These are phyloP conservation scores for Sporothrix humicola DNA, from an alignment of 2,329 filamentous ascomycete species.

Conservation along the genomic window DNA sequence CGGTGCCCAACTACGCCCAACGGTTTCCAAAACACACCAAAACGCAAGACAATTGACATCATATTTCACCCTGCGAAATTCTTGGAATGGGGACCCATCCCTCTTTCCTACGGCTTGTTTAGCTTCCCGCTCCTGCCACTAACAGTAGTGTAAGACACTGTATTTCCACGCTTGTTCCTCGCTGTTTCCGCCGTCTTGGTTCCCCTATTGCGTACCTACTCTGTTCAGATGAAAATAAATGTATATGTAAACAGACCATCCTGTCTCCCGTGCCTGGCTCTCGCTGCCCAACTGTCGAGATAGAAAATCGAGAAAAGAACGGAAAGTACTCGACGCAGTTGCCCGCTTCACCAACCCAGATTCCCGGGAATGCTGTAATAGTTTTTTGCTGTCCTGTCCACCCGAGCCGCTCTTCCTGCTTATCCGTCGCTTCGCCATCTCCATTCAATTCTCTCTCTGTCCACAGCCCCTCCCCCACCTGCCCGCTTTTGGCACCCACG, in stretches of 20 bases:
- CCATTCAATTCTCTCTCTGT: conserved; percentile 18
- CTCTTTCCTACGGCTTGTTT: not conserved
- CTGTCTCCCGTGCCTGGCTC: conserved; percentile 20
- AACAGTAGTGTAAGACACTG: not conserved
- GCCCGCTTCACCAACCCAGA: not conserved
- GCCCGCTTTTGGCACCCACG: conserved; percentile 31
- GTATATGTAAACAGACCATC: conserved; percentile 18
- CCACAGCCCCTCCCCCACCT: conserved; percentile 37
- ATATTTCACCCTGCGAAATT: not conserved
- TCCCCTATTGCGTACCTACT: conserved; percentile 2
- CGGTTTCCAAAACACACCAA: not conserved
- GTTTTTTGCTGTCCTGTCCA: conserved; percentile 14
- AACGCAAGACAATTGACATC: conserved; percentile 16
- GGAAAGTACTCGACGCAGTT: not conserved
- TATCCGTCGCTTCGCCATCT: conserved; percentile 4
- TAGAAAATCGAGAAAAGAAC: not conserved
- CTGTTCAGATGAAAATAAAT: not conserved
- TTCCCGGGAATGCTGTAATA: conserved; percentile 15
- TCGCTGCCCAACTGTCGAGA: not conserved
- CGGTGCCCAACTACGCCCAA: not conserved
- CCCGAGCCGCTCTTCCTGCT: conserved; percentile 14
- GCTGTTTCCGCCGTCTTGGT: not conserved
- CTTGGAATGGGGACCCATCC: not conserved
- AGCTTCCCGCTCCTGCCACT: not conserved
- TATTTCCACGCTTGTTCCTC: conserved; percentile 11